Base-by-base conservation (phyloP, 176 grass and related monocot species). In the Carex parvula region DNA sequence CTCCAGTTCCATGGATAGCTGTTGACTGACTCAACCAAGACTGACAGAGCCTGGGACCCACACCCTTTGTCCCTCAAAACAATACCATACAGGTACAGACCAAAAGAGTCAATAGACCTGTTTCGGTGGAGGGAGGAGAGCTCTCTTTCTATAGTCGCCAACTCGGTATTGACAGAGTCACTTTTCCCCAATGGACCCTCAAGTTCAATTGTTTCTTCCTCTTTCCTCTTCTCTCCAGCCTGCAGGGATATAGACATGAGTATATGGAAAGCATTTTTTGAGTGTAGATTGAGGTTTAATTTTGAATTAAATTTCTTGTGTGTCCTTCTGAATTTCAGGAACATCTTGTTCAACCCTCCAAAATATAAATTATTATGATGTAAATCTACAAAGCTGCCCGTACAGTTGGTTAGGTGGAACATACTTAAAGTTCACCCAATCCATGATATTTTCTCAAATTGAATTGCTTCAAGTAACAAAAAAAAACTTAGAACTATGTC, bases 1-100 rank as follows among this genome's bases (percentile, higher is more conserved):
- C 87, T 90, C 97, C 97, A 99, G 85, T 99, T 99, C 97, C 97
- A 99, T 44, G 93, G 97, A 69, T 94, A 99, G 65, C 84, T 88
- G 74, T 99, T 99, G 24, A 99, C 91, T 73, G 97, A 96, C 80
- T 99, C 97, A 16, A 96, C 91, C 63, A 99, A 81, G 50, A 96
- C 42, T 1, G 87, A 84, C 83, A 86, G 86, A 89, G 97, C 91
- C 63, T 89, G 79, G 87, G 41, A 85, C 50, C 91, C 85, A 59
- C 87, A 91, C 13, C 93, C 97, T 90, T 95, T 99, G 85, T 99
- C 97, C 33, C 87, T 90, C 52, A 99, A 87, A 80, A 99, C 65
- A 20, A 99, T 89, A 60, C 93, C 97, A 90, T 92, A 99, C 64
- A 99, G 83, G 62, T 99, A 99, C 20, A 92, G 84, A 41, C 97